Base-by-base conservation (phyloP, 306 rosid species). In the Dryas alaskensis region DNA sequence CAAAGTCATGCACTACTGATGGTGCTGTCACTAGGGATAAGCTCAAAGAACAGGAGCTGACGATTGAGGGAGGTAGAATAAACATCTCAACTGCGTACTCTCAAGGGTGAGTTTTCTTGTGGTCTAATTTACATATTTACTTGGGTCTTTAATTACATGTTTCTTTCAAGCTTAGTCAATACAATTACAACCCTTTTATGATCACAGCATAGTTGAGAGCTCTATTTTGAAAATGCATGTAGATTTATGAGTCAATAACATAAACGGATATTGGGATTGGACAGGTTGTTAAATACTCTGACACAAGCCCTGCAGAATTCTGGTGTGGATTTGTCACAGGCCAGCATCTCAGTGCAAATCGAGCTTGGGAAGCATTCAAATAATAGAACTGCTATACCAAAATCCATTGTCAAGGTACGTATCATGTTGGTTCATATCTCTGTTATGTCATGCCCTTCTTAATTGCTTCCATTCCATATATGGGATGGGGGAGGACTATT, bases 281-380 rank as follows among this genome's bases (percentile, higher is more conserved):
- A 65, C 92, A 95, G 99, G 89, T 85, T 95, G 81, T 75, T 95
- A 82, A 85, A 83, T 82, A 84, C 92, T 65, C 91, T 95, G 78
- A 90, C 99, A 46, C 96, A 86, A 49, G 93, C 99, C 55, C 81
- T 95, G 66, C 96, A 95, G 82, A 86, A 75, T 79, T 92, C 99
- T 25, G 99, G 99, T 40, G 99, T 95, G 86, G 98, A 95, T 87
- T 84, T 95, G 83, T 88, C 98, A 70, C 92, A 87, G 77, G 93
- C 99, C 69, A 90, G 89, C 69, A 90, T 95, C 80, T 92, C 99
- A 3, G 99, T 95, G 74, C 96, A 95, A 86, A 89, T 95, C 81
- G 91, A 92, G 75, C 97, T 95, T 51, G 92, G 92, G 19, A 90
- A 87, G 78, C 92, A 79, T 85, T 80, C 89, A 57, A 84, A 52